Conservation (phyloP, 225 moss, liverwort and hornwort genomes). For the Bryoerythrophyllum caledonicum region DNA sequence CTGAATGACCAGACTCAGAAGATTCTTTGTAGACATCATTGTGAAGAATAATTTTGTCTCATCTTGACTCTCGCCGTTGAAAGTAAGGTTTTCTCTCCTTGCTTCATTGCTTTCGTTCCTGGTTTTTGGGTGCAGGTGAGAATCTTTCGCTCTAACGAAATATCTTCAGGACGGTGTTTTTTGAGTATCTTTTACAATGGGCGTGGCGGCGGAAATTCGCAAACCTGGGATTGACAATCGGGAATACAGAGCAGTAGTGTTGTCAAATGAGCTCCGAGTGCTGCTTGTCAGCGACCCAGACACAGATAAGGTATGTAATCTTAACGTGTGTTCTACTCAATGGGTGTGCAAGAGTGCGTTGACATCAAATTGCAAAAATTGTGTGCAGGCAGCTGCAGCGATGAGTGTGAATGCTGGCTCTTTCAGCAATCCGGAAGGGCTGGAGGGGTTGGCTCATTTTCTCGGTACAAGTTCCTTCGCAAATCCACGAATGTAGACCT, state of each 20-base stretch:
- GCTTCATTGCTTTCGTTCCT: neutral
- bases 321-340: neutral
- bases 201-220: slow-evolving; percentile 31
- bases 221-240: slow-evolving; percentile 59
- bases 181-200: neutral
- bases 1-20: neutral
- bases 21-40: neutral
- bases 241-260: slow-evolving; percentile 55
- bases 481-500: neutral
- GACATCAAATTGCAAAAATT: neutral
- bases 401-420: slow-evolving; percentile 73
- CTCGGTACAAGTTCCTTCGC: slow-evolving; percentile 41
- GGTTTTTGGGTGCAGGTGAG: neutral
- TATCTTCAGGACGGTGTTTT: neutral
- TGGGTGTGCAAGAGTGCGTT: neutral
- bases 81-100: neutral
- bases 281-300: slow-evolving; percentile 71
- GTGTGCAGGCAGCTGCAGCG: slow-evolving; percentile 61
- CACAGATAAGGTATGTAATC: slow-evolving; percentile 59
- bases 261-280: slow-evolving; percentile 54
- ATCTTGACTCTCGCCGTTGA: neutral
- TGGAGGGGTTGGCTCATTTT: slow-evolving; percentile 81
- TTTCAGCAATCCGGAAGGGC: slow-evolving; percentile 75
- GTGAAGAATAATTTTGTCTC: neutral
- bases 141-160: neutral